Base-by-base conservation (phyloP, 805 yeast genomes). In the Blastobotrys peoriensis region DNA sequence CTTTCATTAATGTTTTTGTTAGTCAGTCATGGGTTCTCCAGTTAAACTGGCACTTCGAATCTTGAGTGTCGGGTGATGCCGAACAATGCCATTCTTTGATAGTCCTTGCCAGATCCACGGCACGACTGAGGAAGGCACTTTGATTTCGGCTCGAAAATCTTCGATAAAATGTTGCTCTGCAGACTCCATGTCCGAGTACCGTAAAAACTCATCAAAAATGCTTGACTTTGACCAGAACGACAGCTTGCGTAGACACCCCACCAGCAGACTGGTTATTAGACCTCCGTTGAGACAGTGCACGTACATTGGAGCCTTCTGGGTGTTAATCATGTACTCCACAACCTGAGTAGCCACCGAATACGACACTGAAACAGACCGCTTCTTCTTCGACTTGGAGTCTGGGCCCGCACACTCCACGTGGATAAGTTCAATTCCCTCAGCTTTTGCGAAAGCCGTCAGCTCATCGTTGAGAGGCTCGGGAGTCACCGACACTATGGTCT, bases 281-380 rank as follows among this genome's bases (percentile, higher is more conserved):
- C 95, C 88, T 0, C 97, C 98, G 58, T 87, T 89, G 20, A 81
- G 66, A 62, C 98, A 91, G 63, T 91, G 96, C 3, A 91, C 61
- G 59, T 84, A 89, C 1, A 83, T 68, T 0, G 97, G 96, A 8
- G 81, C 75, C 51, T 71, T 66, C 16, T 74, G 72, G 19, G 70
- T 66, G 56, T 83, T 78, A 10, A 83, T 68, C 47, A 88, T 67
- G 33, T 77, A 65, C 45, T 55, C 77, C n/a, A 91, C 62, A 1
- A 83, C 82, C 40, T 71, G 66, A 1, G 73, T 61, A 0, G 83
- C 83, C 1, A 78, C 75, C 10, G 76, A 72, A 53, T 78, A 77
- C 18, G 83, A 86, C 33, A 89, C 69, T 1, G 96, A 94, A 3
- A 87, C 89, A 1, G 84, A 84, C 54, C 94, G 69, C 60, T 86